phyloP scores from a whole-genome alignment of 805 yeast species.

The Candida nitratophila region DNA sequence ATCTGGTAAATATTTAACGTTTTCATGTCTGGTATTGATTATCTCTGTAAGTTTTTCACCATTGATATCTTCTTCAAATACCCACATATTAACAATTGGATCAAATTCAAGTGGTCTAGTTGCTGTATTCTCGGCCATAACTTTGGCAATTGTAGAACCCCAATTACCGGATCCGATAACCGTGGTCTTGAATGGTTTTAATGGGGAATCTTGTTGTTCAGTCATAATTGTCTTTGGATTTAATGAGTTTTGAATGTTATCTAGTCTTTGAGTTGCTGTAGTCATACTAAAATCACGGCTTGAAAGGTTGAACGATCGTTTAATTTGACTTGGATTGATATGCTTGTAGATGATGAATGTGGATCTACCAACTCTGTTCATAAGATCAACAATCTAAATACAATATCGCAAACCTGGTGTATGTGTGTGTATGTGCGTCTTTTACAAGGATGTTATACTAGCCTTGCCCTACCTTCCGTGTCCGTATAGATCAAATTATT shows the following conservation, averaged over 20 bases:
- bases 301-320: no score
- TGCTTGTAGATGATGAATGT: no score
- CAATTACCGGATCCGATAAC: conserved; percentile 97
- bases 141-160: conserved; percentile 97
- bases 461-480: no score
- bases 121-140: conserved; percentile 80
- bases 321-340: background rate
- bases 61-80: conserved; percentile 73
- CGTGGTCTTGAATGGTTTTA: conserved; percentile 43
- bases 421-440: no score
- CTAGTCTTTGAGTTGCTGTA: background rate
- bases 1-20: conserved; percentile 90
- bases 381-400: no score
- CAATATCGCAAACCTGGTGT: no score
- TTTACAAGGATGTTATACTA: no score
- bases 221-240: background rate
- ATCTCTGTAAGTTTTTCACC: conserved; percentile 83
- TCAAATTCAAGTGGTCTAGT: conserved; percentile 68
- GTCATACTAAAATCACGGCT: no score
- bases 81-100: conserved; percentile 90
- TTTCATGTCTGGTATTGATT: conserved; percentile 85
- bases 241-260: background rate
- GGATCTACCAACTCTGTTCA: background rate
- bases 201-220: conserved; percentile 15
- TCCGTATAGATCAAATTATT: no score